Evolutionary conservation across 306 rosid species (phyloP).

Genomic region (Castanea sativa): DNA sequence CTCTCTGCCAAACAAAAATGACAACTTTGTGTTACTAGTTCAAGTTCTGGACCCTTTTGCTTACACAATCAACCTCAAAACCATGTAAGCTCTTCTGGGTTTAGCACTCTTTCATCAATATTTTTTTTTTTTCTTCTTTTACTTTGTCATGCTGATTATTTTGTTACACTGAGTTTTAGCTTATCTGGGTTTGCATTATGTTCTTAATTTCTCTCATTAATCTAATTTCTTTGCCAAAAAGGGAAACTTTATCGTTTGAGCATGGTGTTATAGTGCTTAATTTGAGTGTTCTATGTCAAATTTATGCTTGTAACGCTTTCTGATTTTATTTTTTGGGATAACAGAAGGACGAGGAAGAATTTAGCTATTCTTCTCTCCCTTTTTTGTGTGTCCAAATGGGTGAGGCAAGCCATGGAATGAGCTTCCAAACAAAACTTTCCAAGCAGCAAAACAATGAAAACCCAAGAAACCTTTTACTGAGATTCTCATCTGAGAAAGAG

Average conservation of each 20-base stretch:
- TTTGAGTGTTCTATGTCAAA: background rate
- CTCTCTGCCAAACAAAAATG: background rate
- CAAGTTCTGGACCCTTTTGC: background rate
- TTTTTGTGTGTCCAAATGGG: slow-evolving; percentile 6
- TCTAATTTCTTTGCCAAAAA: background rate
- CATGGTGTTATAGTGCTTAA: background rate
- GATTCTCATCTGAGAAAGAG: slow-evolving; percentile 4
- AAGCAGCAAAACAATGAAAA: slow-evolving; percentile 9
- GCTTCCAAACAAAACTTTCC: background rate
- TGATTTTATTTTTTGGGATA: background rate
- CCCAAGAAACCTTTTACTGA: slow-evolving; percentile 6
- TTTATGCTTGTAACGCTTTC: background rate
- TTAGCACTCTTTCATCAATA: background rate
- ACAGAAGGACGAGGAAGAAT: background rate
- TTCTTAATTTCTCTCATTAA: background rate
- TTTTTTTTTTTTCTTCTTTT: background rate
- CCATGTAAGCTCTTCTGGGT: slow-evolving; percentile 18
- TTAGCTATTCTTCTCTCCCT: background rate
- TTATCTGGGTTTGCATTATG: background rate
- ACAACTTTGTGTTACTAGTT: background rate
- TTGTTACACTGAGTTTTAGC: background rate
- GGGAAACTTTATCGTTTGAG: background rate
- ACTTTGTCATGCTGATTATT: background rate
- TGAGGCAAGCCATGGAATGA: background rate
- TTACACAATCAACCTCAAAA: background rate